Percentiles rank a stretch among this genome's conserved stretches.
Conservation (phyloP, 495 filamentous ascomycete species). For the Massariosphaeria phaeospora region DNA sequence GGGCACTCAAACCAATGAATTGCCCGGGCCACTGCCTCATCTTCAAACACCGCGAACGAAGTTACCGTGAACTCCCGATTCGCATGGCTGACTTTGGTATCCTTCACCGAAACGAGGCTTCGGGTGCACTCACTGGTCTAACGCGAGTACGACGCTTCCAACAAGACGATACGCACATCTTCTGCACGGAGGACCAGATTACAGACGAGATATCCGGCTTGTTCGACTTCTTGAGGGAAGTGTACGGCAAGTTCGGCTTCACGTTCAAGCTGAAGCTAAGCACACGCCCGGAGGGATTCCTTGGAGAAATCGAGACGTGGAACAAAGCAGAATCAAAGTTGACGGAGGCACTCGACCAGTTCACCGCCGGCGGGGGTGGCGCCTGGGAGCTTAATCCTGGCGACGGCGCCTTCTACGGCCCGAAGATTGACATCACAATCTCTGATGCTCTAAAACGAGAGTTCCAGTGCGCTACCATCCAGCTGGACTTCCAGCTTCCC, state of each 20-base stretch:
- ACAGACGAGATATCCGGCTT: conserved; percentile 75
- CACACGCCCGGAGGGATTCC: conserved; percentile 85
- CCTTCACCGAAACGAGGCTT: conserved; percentile 90
- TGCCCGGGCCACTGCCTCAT: conserved; percentile 84
- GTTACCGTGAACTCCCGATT: conserved; percentile 83
- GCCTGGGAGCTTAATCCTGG: conserved; percentile 87
- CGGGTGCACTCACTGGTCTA: conserved; percentile 81
- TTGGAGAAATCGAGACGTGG: conserved; percentile 86
- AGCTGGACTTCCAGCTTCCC: conserved; percentile 92
- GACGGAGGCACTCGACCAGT: conserved; percentile 70
- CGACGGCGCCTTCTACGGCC: conserved; percentile 96
- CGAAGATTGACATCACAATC: conserved; percentile 91
- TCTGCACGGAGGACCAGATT: conserved; percentile 76
- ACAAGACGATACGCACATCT: conserved; percentile 94
- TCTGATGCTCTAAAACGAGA: conserved; percentile 72
- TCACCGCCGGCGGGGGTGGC: conserved; percentile 57
- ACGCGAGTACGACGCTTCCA: conserved; percentile 89
- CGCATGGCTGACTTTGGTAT: conserved; percentile 93
- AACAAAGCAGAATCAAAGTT: conserved; percentile 76
- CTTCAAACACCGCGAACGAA: conserved; percentile 71
- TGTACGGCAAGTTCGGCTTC: conserved; percentile 90
- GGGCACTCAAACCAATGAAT: conserved; percentile 94
- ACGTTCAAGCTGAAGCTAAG: conserved; percentile 95
- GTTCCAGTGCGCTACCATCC: conserved; percentile 84
- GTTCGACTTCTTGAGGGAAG: conserved; percentile 77